Evolutionary conservation across 2,329 filamentous ascomycete genomes (phyloP), one percentile per base, ranked within the genome.

Genomic region (Epichloe bromicola): DNA sequence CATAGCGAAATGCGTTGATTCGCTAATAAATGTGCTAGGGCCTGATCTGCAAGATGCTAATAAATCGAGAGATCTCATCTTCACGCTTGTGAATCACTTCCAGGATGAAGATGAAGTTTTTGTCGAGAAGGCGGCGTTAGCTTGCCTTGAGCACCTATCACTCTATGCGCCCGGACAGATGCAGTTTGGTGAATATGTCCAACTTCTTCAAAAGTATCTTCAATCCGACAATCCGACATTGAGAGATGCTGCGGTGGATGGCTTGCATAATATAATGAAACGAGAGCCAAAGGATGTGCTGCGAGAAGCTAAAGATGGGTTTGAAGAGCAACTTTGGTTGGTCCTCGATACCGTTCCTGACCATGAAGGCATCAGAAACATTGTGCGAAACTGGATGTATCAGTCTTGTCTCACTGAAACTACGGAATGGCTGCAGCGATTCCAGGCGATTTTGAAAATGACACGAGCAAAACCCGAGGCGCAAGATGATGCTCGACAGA

Each of bases 221-320:
- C 78, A 80, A 42, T 88, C 85, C 0, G 74, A 79, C 17, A 79
- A 84, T 48, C 70, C 75, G 5, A 76, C 85, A 19, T 77, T 97
- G 39, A 79, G 85, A 49, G 84, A 90, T 60, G 84, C 86, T 55
- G 88, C 90, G 2, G 79, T 96, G 12, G 86, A 94, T 62, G 91
- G 90, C 1, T 71, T 98, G 1, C 90, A 95, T 61, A 95, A 94
- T 56, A 75, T 97, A 37, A 97, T 98, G 90, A 91, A 95, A 66
- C 79, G 89, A 45, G 85, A 95, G 61, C 86, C 91, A 0, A 80
- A 85, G 53, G 86, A 90, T 55, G 89, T 97, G 10, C 77, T 96
- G 19, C 70, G 76, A 44, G 83, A 84, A 5, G 88, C 88, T 4
- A 78, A 86, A 11, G 74, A 80, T 30, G 87, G 86, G 0, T 80